Evolutionary conservation across 192 early-diverging fungal species (phyloP).

Genomic region (Coemansia guatemalensis): DNA sequence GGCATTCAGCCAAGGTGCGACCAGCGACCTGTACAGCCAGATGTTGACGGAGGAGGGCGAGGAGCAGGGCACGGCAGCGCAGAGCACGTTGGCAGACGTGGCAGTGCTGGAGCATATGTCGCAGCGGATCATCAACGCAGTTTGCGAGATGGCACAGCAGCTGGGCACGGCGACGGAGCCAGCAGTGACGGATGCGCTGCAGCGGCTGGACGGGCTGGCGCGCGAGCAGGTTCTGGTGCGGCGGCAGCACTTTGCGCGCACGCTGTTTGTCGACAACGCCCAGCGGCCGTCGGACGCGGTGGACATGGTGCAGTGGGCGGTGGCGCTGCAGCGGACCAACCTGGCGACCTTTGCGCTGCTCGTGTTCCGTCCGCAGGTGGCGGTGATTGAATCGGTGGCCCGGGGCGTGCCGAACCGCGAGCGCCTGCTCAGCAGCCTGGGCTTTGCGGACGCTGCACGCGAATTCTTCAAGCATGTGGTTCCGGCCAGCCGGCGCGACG

Average conservation of each 20-base stretch:
- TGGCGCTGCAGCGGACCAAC: conserved; percentile 31
- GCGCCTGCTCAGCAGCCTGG: conserved; percentile 26
- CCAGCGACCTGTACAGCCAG: background rate
- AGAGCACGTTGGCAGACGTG: conserved; percentile 29
- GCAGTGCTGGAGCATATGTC: conserved; percentile 45
- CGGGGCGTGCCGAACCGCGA: conserved; percentile 32
- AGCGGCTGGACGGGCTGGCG: conserved; percentile 31
- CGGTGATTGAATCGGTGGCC: conserved; percentile 15
- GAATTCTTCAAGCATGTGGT: conserved; percentile 38
- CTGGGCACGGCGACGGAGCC: background rate
- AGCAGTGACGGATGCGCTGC: background rate
- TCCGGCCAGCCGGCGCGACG: conserved; percentile 21
- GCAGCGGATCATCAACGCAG: conserved; percentile 26
- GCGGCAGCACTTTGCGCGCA: conserved; percentile 35
- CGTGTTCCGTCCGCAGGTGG: conserved; percentile 28
- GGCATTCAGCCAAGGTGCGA: conserved; percentile 2
- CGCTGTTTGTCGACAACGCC: conserved; percentile 19
- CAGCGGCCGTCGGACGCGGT: conserved; percentile 23
- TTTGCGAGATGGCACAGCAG: conserved; percentile 1
- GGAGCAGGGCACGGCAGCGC: background rate
- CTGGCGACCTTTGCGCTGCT: conserved; percentile 42
- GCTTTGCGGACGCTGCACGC: conserved; percentile 18
- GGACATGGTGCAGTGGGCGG: conserved; percentile 33
- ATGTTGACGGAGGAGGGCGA: background rate
- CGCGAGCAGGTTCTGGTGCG: conserved; percentile 38